Evolutionary conservation across 345 rosid genomes (phyloP).

Genomic region (Brassica nigra): DNA sequence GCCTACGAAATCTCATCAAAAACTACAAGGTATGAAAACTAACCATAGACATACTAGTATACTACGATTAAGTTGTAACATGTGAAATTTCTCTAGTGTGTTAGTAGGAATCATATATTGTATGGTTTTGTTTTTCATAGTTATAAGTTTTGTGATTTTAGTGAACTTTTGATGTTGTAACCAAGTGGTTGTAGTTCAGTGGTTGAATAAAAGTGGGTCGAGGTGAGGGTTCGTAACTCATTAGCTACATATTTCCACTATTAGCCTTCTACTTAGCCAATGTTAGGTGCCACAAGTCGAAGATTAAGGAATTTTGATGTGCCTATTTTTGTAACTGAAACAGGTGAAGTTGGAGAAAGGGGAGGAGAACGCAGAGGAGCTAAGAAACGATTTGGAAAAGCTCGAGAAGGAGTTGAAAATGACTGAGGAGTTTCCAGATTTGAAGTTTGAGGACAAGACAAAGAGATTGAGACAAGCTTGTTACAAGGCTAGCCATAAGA

Average conservation of each 20-base stretch:
- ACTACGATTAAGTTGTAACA: background rate
- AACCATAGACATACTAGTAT: background rate
- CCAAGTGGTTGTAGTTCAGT: background rate
- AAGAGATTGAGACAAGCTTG: conserved; percentile 78
- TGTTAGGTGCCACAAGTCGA: background rate
- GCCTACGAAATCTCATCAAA: conserved; percentile 53
- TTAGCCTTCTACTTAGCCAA: background rate
- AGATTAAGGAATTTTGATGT: background rate
- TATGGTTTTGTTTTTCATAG: background rate
- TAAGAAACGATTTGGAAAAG: conserved; percentile 45
- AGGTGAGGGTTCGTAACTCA: background rate
- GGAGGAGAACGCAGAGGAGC: conserved; percentile 28
- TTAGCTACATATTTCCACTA: background rate
- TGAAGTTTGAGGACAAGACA: conserved; percentile 50
- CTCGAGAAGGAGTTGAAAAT: conserved; percentile 58
- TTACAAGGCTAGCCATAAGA: conserved; percentile 80
- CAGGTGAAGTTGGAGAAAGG: conserved; percentile 38
- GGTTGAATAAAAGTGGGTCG: background rate
- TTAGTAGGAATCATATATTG: background rate
- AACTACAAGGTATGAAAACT: conserved; percentile 45
- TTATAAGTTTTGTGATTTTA: background rate
- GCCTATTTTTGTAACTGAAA: background rate
- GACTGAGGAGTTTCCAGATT: conserved; percentile 58
- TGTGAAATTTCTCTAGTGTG: background rate
- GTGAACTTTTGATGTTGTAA: background rate